Conservation (phyloP, 257 asterid genomes). For the Eucommia ulmoides region DNA sequence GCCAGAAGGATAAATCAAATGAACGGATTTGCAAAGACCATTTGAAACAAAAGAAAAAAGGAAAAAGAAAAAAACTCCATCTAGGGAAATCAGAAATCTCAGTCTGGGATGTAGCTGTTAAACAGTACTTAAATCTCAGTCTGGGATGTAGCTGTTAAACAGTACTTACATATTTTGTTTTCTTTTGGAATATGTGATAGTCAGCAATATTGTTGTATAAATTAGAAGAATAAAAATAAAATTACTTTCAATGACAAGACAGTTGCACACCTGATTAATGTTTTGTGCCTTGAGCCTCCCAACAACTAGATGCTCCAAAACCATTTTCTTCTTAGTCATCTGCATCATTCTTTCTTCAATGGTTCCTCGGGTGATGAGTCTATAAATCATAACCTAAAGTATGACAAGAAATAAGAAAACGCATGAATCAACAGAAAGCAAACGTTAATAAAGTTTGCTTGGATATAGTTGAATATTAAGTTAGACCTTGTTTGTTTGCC, state of each 20-base stretch:
- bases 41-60: no score
- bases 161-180: not conserved
- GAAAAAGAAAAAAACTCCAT: no score
- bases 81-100: no score
- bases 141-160: no score
- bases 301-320: conserved; percentile 93
- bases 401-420: conserved; percentile 8
- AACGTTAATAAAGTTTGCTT: conserved; percentile 6
- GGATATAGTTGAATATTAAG: conserved; percentile 4
- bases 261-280: conserved; percentile 65
- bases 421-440: conserved; percentile 11
- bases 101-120: no score
- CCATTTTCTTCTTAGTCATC: conserved; percentile 99
- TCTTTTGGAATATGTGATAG: not conserved
- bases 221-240: not conserved
- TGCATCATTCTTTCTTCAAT: conserved; percentile 99
- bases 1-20: no score
- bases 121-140: no score
- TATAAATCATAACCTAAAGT: conserved; percentile 87
- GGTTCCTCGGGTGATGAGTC: conserved; percentile 80
- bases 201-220: not conserved
- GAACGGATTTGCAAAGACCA: no score
- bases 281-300: conserved; percentile 90
- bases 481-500: conserved; percentile 91
- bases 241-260: not conserved